Conservation (phyloP, 2,329 filamentous ascomycete species). For the Colletotrichum navitas region DNA sequence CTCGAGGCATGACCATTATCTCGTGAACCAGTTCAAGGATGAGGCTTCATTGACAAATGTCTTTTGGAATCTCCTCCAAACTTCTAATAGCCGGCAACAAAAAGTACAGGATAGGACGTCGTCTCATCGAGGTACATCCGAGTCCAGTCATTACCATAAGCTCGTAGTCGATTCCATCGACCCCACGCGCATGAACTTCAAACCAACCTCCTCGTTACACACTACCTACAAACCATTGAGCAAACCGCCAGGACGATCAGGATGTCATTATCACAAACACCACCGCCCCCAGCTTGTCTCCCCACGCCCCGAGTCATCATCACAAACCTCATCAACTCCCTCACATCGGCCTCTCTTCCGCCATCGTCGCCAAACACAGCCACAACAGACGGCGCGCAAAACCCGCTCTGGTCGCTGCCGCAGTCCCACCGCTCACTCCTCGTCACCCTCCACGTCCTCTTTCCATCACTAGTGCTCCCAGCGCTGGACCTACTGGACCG, state of each 20-base stretch:
- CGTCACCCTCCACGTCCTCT: constrained; percentile 87
- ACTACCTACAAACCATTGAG: background rate
- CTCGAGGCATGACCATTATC: background rate
- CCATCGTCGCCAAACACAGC: background rate
- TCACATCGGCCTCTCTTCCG: constrained; percentile 50
- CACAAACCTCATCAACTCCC: constrained; percentile 61
- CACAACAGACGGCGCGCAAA: constrained; percentile 34
- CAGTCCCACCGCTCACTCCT: constrained; percentile 67
- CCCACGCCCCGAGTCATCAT: constrained; percentile 60
- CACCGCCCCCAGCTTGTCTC: constrained; percentile 44
- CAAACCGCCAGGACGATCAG: background rate
- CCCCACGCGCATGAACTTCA: background rate
- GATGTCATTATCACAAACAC: constrained; percentile 12
- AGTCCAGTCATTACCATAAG: background rate
- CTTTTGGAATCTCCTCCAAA: too few relatives aligned
- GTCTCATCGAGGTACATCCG: background rate
- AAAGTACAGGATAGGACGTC: background rate
- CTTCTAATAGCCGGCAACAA: background rate
- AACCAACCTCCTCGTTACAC: background rate
- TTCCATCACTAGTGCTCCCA: constrained; percentile 83
- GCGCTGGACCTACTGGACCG: constrained; percentile 91
- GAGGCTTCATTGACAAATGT: background rate
- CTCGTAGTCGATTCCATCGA: background rate
- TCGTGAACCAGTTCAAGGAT: too few relatives aligned
- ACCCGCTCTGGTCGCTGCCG: constrained; percentile 49